Evolutionary conservation across 179 eudicot species (phyloP).

Genomic region (Nepenthes alata): DNA sequence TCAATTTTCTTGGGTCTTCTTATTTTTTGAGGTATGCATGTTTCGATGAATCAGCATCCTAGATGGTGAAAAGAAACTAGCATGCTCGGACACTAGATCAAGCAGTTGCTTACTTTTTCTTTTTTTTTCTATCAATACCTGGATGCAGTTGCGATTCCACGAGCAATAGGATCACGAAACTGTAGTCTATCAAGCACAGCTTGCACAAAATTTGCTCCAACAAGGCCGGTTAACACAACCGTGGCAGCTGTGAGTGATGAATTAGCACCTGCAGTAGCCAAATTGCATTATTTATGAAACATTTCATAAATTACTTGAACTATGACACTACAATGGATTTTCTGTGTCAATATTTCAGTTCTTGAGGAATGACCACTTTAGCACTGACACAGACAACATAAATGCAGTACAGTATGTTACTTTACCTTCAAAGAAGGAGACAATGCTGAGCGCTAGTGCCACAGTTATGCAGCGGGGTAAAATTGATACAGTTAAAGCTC

Average conservation of each 20-base stretch:
- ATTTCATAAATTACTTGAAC: too few relatives aligned
- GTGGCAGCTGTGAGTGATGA: conserved; percentile 90
- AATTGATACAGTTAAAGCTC: conserved; percentile 61
- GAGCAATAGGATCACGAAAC: conserved; percentile 87
- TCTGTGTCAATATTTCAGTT: too few relatives aligned
- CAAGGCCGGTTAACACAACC: conserved; percentile 90
- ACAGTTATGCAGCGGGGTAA: conserved; percentile 97
- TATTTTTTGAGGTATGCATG: background rate
- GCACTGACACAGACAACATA: background rate
- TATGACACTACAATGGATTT: too few relatives aligned
- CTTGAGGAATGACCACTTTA: background rate
- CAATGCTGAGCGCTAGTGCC: conserved; percentile 95
- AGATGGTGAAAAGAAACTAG: background rate
- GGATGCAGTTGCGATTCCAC: conserved; percentile 97
- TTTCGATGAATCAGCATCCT: background rate
- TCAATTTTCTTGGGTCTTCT: too few relatives aligned
- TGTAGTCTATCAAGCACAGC: conserved; percentile 64
- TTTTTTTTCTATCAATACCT: conserved; percentile 33
- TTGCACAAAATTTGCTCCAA: conserved; percentile 98
- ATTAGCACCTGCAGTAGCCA: conserved; percentile 47
- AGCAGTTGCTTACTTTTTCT: background rate
- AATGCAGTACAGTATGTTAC: background rate
- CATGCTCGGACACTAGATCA: background rate
- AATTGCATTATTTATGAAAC: background rate
- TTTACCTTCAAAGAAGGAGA: conserved; percentile 73